Evolutionary conservation across 345 rosid species (phyloP).

Genomic region (Geranium brycei): DNA sequence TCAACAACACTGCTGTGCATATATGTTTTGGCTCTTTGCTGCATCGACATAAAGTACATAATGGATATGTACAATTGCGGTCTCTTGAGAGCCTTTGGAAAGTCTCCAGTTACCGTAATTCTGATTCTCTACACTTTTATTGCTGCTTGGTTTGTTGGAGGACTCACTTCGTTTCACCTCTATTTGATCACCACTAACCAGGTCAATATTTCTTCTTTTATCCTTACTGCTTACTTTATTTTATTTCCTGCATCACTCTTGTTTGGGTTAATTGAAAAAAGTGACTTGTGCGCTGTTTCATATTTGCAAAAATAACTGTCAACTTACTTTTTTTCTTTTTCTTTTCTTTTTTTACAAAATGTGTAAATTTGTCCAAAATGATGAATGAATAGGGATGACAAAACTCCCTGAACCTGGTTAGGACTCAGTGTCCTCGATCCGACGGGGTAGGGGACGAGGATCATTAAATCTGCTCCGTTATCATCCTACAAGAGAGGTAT

Average conservation of each 20-base stretch:
- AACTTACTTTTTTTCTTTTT: no score
- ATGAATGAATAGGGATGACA: no score
- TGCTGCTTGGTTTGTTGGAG: constrained; percentile 82
- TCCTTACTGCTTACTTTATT: not conserved
- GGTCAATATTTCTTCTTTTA: constrained; percentile 22
- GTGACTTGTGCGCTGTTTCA: no score
- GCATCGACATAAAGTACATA: constrained; percentile 54
- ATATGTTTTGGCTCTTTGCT: constrained; percentile 66
- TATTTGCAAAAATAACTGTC: no score
- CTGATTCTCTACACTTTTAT: constrained; percentile 64
- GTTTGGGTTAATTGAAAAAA: not conserved
- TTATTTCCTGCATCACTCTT: not conserved
- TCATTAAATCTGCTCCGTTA: no score
- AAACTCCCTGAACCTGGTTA: no score
- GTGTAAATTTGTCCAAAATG: no score
- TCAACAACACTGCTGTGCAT: constrained; percentile 75
- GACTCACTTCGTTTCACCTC: constrained; percentile 76
- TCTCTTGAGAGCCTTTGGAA: constrained; percentile 52
- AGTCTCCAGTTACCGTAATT: constrained; percentile 63
- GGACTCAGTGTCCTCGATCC: not conserved
- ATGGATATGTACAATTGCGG: constrained; percentile 33
- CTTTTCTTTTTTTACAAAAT: no score
- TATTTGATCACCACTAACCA: constrained; percentile 70
- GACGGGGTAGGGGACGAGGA: no score
- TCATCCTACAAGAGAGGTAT: no score